Evolutionary conservation across 2,329 filamentous ascomycete genomes (phyloP), one percentile per base, ranked within the genome.

Genomic region (Pseudocercospora crystallina): DNA sequence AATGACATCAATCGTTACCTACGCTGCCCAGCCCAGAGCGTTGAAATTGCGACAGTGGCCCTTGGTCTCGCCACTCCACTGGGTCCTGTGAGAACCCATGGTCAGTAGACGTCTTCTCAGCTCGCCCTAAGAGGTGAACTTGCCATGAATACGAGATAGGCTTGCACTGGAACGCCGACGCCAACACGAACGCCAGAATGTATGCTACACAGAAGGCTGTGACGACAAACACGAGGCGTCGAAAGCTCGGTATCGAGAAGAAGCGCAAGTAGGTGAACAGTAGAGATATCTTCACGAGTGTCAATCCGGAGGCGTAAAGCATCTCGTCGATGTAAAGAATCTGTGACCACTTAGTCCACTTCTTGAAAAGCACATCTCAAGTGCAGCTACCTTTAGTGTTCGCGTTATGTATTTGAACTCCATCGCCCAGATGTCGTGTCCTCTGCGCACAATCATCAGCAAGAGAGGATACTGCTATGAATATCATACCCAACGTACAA

Each of bases 201-300:
- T 42, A 55, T 14, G 29, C 15, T 3, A 38, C 45, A 10, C 38
- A 43, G 20, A 52, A 17, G 17, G 39, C 53, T 20, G 52, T 52
- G 12, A 46, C 20, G 15, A 52, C 30, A 35, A 38, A 55, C 4
- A 44, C 42, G 10, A 45, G 13, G 12, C 40, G 40, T 7, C 53
- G 53, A n/a, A 55, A 55, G n/a, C 14, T 29, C 8, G 29, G 11
- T 9, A 45, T 39, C 11, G 49, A 53, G 32, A 53, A 53, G 43
- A 57, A 51, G 15, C 55, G 48, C 15, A 57, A 43, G 17, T 57
- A 57, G 12, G 52, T 57, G 41, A 52, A 40, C 34, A 54, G 46
- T 31, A 57, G 31, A 9, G 51, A 49, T 39, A 57, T 52, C 46
- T 57, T 57, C 42, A 57, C 43, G 14, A 47, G 34, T 2, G 38